Percentiles rank a stretch among this genome's conserved stretches.
Evolutionary conservation across 768 basidiomycete genomes (phyloP).

Genomic region (Plicaturopsis crispa): DNA sequence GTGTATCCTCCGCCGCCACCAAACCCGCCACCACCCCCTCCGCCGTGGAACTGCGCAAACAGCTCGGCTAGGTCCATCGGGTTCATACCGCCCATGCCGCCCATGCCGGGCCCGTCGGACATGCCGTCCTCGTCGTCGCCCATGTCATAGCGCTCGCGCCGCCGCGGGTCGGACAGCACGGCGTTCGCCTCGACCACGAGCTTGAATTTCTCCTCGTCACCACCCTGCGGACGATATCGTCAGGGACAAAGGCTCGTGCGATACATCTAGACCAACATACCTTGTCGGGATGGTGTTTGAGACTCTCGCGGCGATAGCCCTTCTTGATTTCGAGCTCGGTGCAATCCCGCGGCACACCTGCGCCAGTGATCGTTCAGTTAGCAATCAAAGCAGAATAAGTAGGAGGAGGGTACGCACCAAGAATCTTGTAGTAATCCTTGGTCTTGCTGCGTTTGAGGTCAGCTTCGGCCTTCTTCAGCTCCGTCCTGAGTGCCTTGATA

Average conservation of each 20-base stretch:
- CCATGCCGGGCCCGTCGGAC: conserved; percentile 36
- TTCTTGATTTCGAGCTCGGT: conserved; percentile 78
- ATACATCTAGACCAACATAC: conserved; percentile 24
- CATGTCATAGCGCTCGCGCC: conserved; percentile 70
- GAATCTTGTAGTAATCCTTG: conserved; percentile 85
- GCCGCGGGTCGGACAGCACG: conserved; percentile 70
- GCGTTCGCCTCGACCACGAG: conserved; percentile 76
- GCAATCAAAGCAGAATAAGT: background rate
- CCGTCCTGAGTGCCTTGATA: conserved; percentile 48
- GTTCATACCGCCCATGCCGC: conserved; percentile 32
- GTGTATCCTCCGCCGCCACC: conserved; percentile 22
- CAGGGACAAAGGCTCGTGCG: background rate
- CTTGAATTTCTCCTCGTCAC: conserved; percentile 96
- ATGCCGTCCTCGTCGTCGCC: conserved; percentile 77
- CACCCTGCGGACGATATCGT: conserved; percentile 47
- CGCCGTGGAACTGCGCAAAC: conserved; percentile 57
- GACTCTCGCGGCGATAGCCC: conserved; percentile 79
- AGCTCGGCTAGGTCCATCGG: conserved; percentile 53
- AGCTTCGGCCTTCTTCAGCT: conserved; percentile 77
- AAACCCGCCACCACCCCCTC: conserved; percentile 20
- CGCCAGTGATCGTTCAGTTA: background rate
- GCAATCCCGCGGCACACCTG: conserved; percentile 49
- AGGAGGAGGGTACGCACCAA: conserved; percentile 25
- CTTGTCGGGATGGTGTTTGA: conserved; percentile 86
- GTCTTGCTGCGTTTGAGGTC: conserved; percentile 82